Percentiles rank a stretch among this genome's conserved stretches.
Conservation (phyloP, 192 early-diverging fungal genomes). For the Rhizophagus clarus region DNA sequence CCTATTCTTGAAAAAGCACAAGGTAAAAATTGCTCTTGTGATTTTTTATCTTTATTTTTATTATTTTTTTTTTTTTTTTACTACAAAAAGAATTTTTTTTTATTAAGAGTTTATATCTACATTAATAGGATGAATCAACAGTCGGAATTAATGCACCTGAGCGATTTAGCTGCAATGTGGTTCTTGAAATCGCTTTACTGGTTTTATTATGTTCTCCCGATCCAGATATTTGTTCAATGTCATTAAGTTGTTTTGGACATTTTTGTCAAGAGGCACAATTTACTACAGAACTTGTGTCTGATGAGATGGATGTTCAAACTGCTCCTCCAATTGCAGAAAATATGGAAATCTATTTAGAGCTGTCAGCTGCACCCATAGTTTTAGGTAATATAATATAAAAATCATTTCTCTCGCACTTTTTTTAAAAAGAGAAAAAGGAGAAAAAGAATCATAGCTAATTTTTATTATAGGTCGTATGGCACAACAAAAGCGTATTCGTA, state of each 20-base stretch:
- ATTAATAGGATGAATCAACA: conserved; percentile 48
- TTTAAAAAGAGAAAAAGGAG: background rate
- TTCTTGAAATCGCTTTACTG: conserved; percentile 74
- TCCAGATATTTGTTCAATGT: conserved; percentile 61
- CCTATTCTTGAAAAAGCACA: conserved; percentile 55
- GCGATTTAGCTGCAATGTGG: conserved; percentile 66
- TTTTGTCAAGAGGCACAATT: conserved; percentile 73
- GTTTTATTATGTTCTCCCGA: conserved; percentile 78
- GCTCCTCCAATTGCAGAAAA: conserved; percentile 67
- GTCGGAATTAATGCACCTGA: conserved; percentile 63
- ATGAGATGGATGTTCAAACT: conserved; percentile 11
- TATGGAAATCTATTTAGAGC: conserved; percentile 66
- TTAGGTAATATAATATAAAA: conserved; percentile 39
- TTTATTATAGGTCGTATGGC: conserved; percentile 59
- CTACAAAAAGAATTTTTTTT: background rate
- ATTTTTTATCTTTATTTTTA: background rate
- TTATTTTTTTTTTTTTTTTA: too few relatives aligned
- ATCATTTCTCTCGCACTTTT: too few relatives aligned
- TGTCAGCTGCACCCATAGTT: conserved; percentile 53
- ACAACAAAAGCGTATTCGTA: conserved; percentile 78
- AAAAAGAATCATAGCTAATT: background rate
- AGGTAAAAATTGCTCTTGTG: conserved; percentile 34
- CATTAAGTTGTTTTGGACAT: conserved; percentile 67
- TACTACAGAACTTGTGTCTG: conserved; percentile 54
- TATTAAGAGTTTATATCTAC: background rate